Conservation (phyloP, 2,329 filamentous ascomycete species). For the Ophiostoma pallidulum region DNA sequence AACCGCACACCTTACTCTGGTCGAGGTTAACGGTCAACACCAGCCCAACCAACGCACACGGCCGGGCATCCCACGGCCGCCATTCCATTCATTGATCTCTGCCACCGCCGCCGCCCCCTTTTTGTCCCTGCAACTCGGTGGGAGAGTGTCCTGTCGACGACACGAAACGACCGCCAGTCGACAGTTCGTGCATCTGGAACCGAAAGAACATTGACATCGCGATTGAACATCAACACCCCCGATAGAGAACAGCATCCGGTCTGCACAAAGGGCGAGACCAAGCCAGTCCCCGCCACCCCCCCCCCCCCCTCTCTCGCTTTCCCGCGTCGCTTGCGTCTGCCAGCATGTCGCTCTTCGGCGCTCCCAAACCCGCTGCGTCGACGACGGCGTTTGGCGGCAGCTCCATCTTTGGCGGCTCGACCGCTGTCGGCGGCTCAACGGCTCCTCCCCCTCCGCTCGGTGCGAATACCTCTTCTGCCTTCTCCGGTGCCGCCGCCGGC, state of each 20-base stretch:
- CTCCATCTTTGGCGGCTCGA: constrained; percentile 10
- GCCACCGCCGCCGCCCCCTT: background rate
- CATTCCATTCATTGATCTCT: too few relatives aligned
- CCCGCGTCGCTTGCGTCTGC: background rate
- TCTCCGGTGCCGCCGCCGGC: too few relatives aligned
- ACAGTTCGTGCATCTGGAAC: too few relatives aligned
- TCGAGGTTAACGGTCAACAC: background rate
- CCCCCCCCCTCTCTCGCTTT: background rate
- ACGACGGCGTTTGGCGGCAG: constrained; percentile 13
- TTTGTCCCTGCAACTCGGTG: too few relatives aligned
- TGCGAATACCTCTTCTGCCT: background rate
- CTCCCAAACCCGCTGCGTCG: constrained; percentile 9
- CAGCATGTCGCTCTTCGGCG: constrained; percentile 17
- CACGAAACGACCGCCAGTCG: too few relatives aligned
- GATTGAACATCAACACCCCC: too few relatives aligned
- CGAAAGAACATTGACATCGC: too few relatives aligned
- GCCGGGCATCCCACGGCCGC: constrained; percentile 1
- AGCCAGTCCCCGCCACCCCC: background rate
- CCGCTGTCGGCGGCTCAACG: constrained; percentile 1
- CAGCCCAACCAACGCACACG: background rate
- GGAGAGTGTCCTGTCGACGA: too few relatives aligned
- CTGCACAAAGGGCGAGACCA: background rate
- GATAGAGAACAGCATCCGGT: too few relatives aligned
- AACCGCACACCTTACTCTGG: constrained; percentile 2
- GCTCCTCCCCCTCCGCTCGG: background rate